Base-by-base conservation (phyloP, 2,329 filamentous ascomycete species). In the Alternaria longipes region DNA sequence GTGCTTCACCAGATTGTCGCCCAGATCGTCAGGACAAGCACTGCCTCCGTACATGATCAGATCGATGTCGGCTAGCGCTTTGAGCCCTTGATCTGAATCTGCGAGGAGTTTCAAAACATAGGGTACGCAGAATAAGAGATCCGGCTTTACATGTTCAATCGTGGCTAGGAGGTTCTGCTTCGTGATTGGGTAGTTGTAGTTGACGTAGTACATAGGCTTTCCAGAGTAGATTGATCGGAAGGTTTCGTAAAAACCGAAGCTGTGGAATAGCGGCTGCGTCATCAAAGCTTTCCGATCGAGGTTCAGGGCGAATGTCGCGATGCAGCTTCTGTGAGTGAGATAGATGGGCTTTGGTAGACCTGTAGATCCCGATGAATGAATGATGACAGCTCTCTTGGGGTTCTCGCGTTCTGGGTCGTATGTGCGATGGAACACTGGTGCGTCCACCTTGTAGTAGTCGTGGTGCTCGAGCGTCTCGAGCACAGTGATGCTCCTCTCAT, bases 281-380 rank as follows among this genome's bases (percentile, higher is more conserved):
- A 73, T 70, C 22, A 72, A 47, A 3, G 67, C 70, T 41, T 64
- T 65, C 9, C 62, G 49, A 46, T 70, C 65, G n/a, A 71, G 26
- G 49, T 68, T 60, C 11, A 62, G 63, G 7, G 64, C 60, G 44
- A 68, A 74, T 0, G 66, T 49, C 9, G 66, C 69, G 20, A 74
- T 69, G 44, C 67, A 69, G 54, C 64, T 69, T 20, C 60, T 81
- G 71, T 90, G 85, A 1, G 83, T 86, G 50, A 87, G 84, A 59
- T 82, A 87, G 46, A 90, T 89, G 0, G 87, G 87, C 62, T 90
- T 90, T 0, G 88, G 88, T 0, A 89, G 78, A 0, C 87, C 87
- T 0, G 88, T 89, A 0, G 84, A 87, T 8, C 88, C 87, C 18
- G 80, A 82, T 2, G 82, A 84, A 64, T 85, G 83, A n/a, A 85